Conservation (phyloP, 2,329 filamentous ascomycete species). For the Gaeumannomyces sp. region DNA sequence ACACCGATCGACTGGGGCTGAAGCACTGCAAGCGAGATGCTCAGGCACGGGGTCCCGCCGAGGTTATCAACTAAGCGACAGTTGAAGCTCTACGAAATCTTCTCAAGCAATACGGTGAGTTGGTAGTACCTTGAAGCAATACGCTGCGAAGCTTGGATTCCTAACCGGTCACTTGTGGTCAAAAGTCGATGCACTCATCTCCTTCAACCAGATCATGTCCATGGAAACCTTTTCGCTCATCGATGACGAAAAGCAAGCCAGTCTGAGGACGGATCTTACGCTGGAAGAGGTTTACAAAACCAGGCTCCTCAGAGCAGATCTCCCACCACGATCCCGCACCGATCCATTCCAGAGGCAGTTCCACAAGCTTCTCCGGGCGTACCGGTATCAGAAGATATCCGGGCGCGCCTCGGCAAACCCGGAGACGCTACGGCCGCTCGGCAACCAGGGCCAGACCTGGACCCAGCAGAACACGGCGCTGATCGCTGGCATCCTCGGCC, state of each 20-base stretch:
- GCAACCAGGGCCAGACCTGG: background rate
- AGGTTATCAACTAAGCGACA: background rate
- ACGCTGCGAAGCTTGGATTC: background rate
- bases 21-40: background rate
- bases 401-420: background rate
- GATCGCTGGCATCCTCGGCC: background rate
- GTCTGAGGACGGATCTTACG: constrained; percentile 20
- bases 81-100: background rate
- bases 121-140: background rate
- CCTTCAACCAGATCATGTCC: constrained; percentile 20
- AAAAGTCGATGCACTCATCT: constrained; percentile 19
- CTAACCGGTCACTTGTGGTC: too few species aligned
- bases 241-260: constrained; percentile 16
- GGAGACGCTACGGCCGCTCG: background rate
- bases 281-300: constrained; percentile 27
- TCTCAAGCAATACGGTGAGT: constrained; percentile 2
- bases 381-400: constrained; percentile 3
- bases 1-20: constrained; percentile 19
- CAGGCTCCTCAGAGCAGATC: constrained; percentile 26
- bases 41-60: background rate
- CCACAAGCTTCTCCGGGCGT: constrained; percentile 14
- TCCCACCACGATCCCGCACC: constrained; percentile 16
- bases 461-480: constrained; percentile 3
- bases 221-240: constrained; percentile 21
- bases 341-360: constrained; percentile 17